Evolutionary conservation across 345 rosid genomes (phyloP).

Genomic region (Populus ilicifolia): DNA sequence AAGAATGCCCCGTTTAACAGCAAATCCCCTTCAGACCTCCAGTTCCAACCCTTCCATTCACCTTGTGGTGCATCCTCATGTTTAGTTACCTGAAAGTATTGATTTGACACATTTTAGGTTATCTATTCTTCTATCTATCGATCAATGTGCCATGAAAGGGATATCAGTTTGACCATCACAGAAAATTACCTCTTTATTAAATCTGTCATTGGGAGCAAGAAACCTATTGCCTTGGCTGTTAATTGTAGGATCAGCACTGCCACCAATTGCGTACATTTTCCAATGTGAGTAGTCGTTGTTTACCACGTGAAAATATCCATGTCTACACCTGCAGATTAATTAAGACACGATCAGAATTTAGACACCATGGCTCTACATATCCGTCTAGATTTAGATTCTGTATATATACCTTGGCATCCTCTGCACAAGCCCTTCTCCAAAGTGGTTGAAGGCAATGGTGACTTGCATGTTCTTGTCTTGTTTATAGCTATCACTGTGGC

Average conservation of each 20-base stretch:
- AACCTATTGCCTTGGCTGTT: constrained; percentile 35
- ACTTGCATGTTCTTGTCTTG: constrained; percentile 30
- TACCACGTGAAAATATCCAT: constrained; percentile 34
- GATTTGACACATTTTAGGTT: background rate
- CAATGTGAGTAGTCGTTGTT: constrained; percentile 31
- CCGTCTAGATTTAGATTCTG: background rate
- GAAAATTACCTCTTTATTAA: constrained; percentile 25
- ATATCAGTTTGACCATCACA: background rate
- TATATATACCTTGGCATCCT: constrained; percentile 27
- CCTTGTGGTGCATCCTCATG: constrained; percentile 22
- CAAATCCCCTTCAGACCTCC: constrained; percentile 32
- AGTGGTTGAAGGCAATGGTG: constrained; percentile 33
- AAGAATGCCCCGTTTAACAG: constrained; percentile 27
- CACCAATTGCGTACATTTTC: constrained; percentile 34
- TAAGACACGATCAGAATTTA: background rate
- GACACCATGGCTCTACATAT: background rate
- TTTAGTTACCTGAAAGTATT: constrained; percentile 20
- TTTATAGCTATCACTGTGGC: constrained; percentile 23
- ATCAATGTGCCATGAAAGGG: background rate
- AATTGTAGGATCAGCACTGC: constrained; percentile 33
- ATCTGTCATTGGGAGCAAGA: constrained; percentile 22
- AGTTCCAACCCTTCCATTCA: constrained; percentile 28
- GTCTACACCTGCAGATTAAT: constrained; percentile 21
- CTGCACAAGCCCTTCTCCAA: constrained; percentile 35
- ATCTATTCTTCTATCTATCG: background rate